Evolutionary conservation across 2,329 filamentous ascomycete genomes (phyloP), one percentile per base, ranked within the genome.

Genomic region (Daldinia eschscholtzii): DNA sequence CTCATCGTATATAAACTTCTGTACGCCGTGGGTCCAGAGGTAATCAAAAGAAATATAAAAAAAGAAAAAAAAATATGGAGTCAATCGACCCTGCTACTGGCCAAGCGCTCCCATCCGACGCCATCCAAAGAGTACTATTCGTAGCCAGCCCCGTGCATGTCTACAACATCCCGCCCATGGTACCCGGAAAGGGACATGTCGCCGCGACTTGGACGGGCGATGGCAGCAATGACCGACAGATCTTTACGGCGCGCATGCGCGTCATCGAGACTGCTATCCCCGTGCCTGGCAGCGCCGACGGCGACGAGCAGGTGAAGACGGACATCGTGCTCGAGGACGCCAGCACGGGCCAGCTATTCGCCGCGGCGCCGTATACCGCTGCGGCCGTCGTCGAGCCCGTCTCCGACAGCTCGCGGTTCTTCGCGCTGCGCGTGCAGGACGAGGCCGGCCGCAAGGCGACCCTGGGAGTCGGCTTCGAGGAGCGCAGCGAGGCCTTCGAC

Each of bases 91-190:
- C 92, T 59, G 85, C 89, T 63, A 95, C 92, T 23, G 90, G 91
- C 74, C 83, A 82, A 37, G 80, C 89, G 71, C 86, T 93, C 73
- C 90, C 92, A 63, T 79, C 88, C 59, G 92, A 93, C 77, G 91
- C 93, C 75, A 95, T 97, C 81, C 92, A 96, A 81, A 91, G 93
- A 79, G 85, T 96, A 78, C 91, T 97, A 79, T 94, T 93, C 86
- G 83, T 94, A 79, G 88, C 90, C 70, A 83, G 86, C 75, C 84
- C 86, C 72, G 91, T 96, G 71, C 93, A 97, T 83, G 87, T 97
- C 84, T 97, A 97, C 86, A 89, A 91, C 77, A 94, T 97, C 79
- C 93, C 93, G 18, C 93, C 93, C 26, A 84, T 94, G 65, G 86
- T 90, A 50, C 91, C 91, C 18, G 93, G 89, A 75, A 91, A 92